Evolutionary conservation across 1,139 yeast species (phyloP).

Genomic region (Suhomyces terraborum): DNA sequence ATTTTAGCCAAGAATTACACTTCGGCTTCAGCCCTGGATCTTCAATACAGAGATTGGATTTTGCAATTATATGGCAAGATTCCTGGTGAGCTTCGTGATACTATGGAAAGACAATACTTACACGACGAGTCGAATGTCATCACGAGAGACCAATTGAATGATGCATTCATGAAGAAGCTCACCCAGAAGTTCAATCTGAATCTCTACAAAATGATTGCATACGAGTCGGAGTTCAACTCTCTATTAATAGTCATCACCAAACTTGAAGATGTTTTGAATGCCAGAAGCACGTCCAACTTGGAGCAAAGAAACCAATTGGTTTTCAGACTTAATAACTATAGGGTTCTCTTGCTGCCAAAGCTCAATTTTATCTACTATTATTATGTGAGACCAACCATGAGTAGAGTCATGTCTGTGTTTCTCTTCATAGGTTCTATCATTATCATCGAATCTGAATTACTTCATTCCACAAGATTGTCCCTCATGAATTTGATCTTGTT

Average conservation of each 20-base stretch:
- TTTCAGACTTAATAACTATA: constrained; percentile 29
- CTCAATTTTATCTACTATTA: constrained; percentile 41
- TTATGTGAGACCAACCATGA: constrained; percentile 48
- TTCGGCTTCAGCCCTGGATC: constrained; percentile 33
- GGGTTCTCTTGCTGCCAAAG: constrained; percentile 27
- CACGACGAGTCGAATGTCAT: constrained; percentile 25
- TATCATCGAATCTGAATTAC: constrained; percentile 70
- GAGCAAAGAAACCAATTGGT: constrained; percentile 33
- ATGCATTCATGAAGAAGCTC: constrained; percentile 35
- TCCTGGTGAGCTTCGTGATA: constrained; percentile 39
- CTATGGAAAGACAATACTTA: constrained; percentile 38
- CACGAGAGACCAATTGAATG: constrained; percentile 41
- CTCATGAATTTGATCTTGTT: constrained; percentile 54
- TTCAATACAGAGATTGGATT: constrained; percentile 46
- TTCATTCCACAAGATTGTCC: constrained; percentile 69
- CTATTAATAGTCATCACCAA: constrained; percentile 35
- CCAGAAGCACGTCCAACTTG: constrained; percentile 26
- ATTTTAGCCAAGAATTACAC: constrained; percentile 45
- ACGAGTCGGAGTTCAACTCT: constrained; percentile 44
- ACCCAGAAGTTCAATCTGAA: constrained; percentile 42
- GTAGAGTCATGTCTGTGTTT: constrained; percentile 42
- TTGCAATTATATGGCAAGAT: constrained; percentile 32
- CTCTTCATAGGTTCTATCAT: constrained; percentile 47
- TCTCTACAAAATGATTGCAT: constrained; percentile 42
- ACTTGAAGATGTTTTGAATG: constrained; percentile 45